Conservation (phyloP, 164 flowering plant species). For the Umbilicus rupestris region DNA sequence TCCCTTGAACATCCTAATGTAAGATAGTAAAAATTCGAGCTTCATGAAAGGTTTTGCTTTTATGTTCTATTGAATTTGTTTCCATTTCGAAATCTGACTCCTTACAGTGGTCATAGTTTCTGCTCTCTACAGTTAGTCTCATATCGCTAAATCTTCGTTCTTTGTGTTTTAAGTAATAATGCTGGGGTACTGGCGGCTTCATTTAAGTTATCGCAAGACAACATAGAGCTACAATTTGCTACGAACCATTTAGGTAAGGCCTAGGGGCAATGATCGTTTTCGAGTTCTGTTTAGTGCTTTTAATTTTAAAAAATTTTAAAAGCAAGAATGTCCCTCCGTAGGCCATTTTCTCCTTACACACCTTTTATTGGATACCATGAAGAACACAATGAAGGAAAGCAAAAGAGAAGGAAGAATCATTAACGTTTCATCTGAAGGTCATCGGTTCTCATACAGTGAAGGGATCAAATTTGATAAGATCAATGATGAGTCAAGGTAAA, state of each 20-base stretch:
- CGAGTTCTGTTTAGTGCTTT: neutral
- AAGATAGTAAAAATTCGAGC: neutral
- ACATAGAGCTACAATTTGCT: conserved; percentile 10
- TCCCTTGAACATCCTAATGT: conserved; percentile 10
- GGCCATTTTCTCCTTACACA: conserved; percentile 12
- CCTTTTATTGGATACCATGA: conserved; percentile 9
- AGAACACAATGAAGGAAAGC: conserved; percentile 4
- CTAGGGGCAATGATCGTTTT: neutral
- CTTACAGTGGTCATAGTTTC: too few species aligned
- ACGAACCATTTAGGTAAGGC: conserved; percentile 6
- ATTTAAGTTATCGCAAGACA: conserved; percentile 1
- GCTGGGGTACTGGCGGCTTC: conserved; percentile 8
- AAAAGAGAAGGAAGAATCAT: conserved; percentile 10
- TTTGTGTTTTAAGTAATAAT: conserved; percentile 5
- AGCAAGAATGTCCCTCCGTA: neutral
- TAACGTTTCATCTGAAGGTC: conserved; percentile 9
- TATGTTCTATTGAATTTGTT: neutral
- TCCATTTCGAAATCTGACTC: too few species aligned
- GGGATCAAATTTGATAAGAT: conserved; percentile 7
- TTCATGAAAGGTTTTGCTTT: neutral
- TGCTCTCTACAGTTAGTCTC: too few species aligned
- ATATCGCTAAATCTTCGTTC: too few species aligned
- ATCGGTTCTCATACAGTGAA: neutral
- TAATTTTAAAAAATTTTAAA: neutral
- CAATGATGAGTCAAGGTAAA: conserved; percentile 3